Base-by-base conservation (phyloP, 2,329 filamentous ascomycete species). In the Trichoderma sp. region DNA sequence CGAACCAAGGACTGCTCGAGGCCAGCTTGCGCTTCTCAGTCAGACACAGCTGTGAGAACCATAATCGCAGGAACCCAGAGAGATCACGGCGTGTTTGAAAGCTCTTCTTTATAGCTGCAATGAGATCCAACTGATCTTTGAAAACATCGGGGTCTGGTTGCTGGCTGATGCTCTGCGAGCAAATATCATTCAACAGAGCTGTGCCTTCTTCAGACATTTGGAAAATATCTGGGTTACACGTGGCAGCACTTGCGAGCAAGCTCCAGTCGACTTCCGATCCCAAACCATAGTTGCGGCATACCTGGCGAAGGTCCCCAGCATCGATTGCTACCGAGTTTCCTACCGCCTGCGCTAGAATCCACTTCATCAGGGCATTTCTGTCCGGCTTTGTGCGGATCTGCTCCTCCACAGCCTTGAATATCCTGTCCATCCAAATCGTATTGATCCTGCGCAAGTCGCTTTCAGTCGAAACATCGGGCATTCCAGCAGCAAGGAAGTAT, bases 211-310 rank as follows among this genome's bases (percentile, higher is more conserved):
- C 79, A 0, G 79, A 80, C 39, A 76, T 82, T 75, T 83, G 81
- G 61, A 88, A 86, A 8, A 84, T 80, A 61, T 87, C 86, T 0
- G 84, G 80, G 47, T 88, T 86, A 58, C 86, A 84, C 8, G 78
- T 78, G 1, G 84, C 81, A 30, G 84, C 75, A 14, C 78, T 79
- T 15, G 80, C 82, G 7, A 86, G 74, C 11, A 87, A 75, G 0
- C 73, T 73, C 85, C 86, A 87, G 60, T 86, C 81, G 3, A 81
- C 82, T 6, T 68, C 75, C 4, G 79, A 75, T 9, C 75, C 69
- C 3, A 86, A 73, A 1, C 81, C 85, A 73, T 85, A 86, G 3
- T 80, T 75, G 57, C 78, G 82, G 67, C 84, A 87, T 18, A 86
- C 77, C 1, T 73, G 73, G 11, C 83, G 83, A 4, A 88, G 78